These are phyloP conservation scores for Phytophthora macrochlamydospora DNA, from an alignment of 352 stramenopile genomes.

Conservation along the genomic window DNA sequence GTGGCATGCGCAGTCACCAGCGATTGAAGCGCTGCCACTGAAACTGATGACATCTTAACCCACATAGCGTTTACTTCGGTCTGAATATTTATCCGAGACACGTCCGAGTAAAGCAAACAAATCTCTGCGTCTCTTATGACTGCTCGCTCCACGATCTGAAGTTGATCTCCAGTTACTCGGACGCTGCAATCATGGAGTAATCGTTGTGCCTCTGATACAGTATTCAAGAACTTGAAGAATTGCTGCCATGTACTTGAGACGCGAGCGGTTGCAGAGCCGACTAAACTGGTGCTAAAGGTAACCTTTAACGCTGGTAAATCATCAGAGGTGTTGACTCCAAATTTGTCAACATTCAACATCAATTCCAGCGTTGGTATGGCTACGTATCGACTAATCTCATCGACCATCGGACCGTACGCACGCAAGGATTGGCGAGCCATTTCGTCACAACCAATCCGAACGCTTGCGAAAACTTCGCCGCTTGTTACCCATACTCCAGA, in stretches of 20 bases:
- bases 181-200: constrained; percentile 65
- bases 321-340: constrained; percentile 54
- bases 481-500: constrained; percentile 55
- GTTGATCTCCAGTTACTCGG: constrained; percentile 48
- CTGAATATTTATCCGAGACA: constrained; percentile 42
- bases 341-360: constrained; percentile 70
- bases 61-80: constrained; percentile 48
- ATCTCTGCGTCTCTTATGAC: constrained; percentile 3
- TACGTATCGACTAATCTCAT: constrained; percentile 56
- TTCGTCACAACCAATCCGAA: constrained; percentile 42
- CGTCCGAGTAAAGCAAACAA: constrained; percentile 30
- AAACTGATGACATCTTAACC: constrained; percentile 57
- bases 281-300: constrained; percentile 40
- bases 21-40: constrained; percentile 37
- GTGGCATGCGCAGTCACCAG: constrained; percentile 17
- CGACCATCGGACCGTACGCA: constrained; percentile 21
- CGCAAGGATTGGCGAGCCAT: constrained; percentile 24
- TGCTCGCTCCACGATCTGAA: constrained; percentile 45
- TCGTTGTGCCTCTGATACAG: constrained; percentile 47
- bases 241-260: constrained; percentile 53
- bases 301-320: constrained; percentile 44
- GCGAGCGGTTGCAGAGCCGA: constrained; percentile 40
- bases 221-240: constrained; percentile 51
- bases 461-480: constrained; percentile 69
- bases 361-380: constrained; percentile 41